Base-by-base conservation (phyloP, 2,329 filamentous ascomycete species). In the Exutisphaerella laricina region DNA sequence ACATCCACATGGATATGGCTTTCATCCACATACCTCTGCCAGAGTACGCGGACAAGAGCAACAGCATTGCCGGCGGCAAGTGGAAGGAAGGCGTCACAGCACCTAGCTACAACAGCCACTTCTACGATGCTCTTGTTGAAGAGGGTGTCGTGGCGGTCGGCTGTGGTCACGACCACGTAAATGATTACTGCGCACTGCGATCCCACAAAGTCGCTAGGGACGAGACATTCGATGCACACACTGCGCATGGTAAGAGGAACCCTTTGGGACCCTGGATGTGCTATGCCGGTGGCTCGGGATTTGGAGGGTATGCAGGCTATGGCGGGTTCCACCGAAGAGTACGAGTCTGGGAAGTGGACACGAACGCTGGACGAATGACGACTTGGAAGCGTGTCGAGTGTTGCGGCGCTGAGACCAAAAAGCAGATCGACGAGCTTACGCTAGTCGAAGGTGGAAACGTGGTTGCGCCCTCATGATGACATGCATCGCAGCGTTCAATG, bases 11-110 rank as follows among this genome's bases (percentile, higher is more conserved):
- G 77, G 85, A 98, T 61, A 79, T 97, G 64, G 88, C 92, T 0
- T 98, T 98, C 62, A 94, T 98, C 50, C 92, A 98, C 63, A 98
- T 98, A 43, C 92, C 92, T 0, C 71, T 98, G 3, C 89, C 92
- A 0, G 92, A 98, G 64, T 96, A 96, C 59, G 73, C 77, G 28
- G 75, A 82, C 37, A 61, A 68, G 1, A 71, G 77, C 2, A 77
- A 84, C 23, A 70, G 70, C 2, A 55, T 62, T 2, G 69, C 51
- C 21, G 77, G 84, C 13, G 92, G 92, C 7, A 72, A 79, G 18
- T 92, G 82, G 80, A 80, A 77, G 41, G 92, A 98, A 63, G 74
- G 79, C 13, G 84, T 92, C 10, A 97, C 90, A 1, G 90, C 92
- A 0, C 92, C 92, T 0, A 73, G 72, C 0, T 95, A 85, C 65